Evolutionary conservation across 2,329 filamentous ascomycete species (phyloP), one percentile per base, ranked within the genome.

Genomic region (Aspergillus proliferans): DNA sequence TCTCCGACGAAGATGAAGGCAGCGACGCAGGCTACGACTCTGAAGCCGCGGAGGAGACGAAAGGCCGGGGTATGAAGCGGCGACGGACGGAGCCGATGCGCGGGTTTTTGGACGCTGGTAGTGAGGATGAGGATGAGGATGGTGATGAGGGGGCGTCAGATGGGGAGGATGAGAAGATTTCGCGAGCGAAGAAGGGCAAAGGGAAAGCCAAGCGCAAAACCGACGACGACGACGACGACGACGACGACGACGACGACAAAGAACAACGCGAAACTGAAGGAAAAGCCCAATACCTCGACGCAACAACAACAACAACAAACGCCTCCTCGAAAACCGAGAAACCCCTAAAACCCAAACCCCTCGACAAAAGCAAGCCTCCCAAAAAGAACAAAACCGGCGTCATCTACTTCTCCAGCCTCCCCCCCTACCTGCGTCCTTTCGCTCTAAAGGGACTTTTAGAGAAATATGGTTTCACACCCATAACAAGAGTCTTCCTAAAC

Each of bases 101-200:
- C 34, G 56, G 58, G 39, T 53, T 52, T 45, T 56, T 57, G 48
- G 52, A 40, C 18, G 9, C 8, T 30, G 26, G 10, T 30, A 49
- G 81, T 59, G 81, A 84, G 69, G 59, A 62, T 3, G 49, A 48
- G 12, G 47, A 47, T 58, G 81, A 83, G 68, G 58, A 59, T 14
- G 51, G 47, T 2, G 52, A 53, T 8, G 49, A 53, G 2, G 49
- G 57, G 9, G 49, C 52, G 3, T 49, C 52, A 3, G 52, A 54
- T 22, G 51, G 50, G 18, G 46, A 56, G 47, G 45, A 40, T 22
- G 38, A 19, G 38, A 40, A 40, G 19, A 10, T 40, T 40, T 59
- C 43, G 58, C 59, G 34, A 6, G 3, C 19, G 26, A 30, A 4
- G 39, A 48, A 41, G 47, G 45, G 33, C 24, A 63, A 54, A 53